Base-by-base conservation (phyloP, 139 green algal genomes). In the Chlorella sorokiniana region DNA sequence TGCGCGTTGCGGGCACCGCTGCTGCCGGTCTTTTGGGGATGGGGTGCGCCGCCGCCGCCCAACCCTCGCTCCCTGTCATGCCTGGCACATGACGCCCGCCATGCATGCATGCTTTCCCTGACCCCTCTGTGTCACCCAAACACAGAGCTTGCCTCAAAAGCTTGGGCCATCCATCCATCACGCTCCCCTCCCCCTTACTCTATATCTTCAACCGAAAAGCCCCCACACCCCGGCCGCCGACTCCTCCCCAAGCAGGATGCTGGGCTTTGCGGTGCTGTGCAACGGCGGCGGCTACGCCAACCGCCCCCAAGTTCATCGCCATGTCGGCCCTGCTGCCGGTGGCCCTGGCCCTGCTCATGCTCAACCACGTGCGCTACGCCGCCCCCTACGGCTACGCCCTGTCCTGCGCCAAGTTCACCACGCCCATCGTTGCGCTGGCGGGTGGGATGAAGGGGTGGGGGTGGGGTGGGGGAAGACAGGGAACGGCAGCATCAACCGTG, bases 211-310 rank as follows among this genome's bases (percentile, higher is more conserved):
- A 52, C 38, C 27, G 67, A 3, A 22, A 31, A 35, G 23, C 23
- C 33, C 73, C 44, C 73, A 6, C 5, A 52, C 27, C 5, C 11
- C 54, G 3, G 20, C 31, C 29, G 29, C 45, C 25, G 20, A 68
- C 41, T 27, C 20, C 45, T n/a, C 42, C 61, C 16, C 29, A 31
- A 42, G 33, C 77, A 75, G 61, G 23, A 25, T 83, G 35, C 38
- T 83, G 67, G 72, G 69, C 52, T 27, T 75, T 33, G 38, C n/a
- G 35, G 38, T 64, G 10, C 78, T 83, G 35, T 40, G 59, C 27
- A 83, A 83, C 62, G 78, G 78, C 27, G 38, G 38, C 38, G 9
- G 29, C 25, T 85, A 85, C 51, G 29, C 27, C 33, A 85, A 85
- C 73, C 33, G 27, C 63, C 23, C 33, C 63, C 62, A 85, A 85